Conservation (phyloP, 2,329 filamentous ascomycete species). For the Fusarium hostae region DNA sequence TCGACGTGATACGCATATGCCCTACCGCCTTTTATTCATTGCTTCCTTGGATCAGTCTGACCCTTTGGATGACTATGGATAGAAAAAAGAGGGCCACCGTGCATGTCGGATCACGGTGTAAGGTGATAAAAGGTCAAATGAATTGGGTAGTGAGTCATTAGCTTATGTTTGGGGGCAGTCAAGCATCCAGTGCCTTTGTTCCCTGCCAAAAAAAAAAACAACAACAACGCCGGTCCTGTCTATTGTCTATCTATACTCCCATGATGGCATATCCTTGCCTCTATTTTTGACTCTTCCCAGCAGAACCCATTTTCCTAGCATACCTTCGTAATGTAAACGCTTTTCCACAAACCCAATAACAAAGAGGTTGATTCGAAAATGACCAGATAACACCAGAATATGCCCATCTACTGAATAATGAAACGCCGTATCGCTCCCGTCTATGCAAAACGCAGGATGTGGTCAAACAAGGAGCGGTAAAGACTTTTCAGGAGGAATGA, state of each 20-base stretch:
- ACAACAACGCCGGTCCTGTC: conserved; percentile 42
- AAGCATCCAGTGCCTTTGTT: conserved; percentile 20
- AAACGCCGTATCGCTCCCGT: conserved; percentile 36
- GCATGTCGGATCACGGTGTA: background rate
- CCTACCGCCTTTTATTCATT: background rate
- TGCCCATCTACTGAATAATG: conserved; percentile 28
- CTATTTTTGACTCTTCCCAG: conserved; percentile 33
- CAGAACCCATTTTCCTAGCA: conserved; percentile 21
- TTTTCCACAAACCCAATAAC: conserved; percentile 3
- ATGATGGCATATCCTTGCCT: conserved; percentile 17
- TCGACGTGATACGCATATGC: background rate
- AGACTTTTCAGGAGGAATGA: conserved; percentile 53
- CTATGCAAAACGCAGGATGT: conserved; percentile 26
- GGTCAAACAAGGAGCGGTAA: conserved; percentile 17
- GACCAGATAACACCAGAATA: conserved; percentile 30
- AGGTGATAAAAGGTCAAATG: conserved; percentile 11
- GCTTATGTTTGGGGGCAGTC: conserved; percentile 13
- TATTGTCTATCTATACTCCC: conserved; percentile 37
- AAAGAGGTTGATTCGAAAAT: conserved; percentile 2
- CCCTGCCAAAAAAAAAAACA: conserved; percentile 20
- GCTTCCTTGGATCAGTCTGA: conserved; percentile 1
- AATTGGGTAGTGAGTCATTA: conserved; percentile 26
- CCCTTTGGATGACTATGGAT: conserved; percentile 13
- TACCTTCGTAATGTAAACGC: conserved; percentile 29
- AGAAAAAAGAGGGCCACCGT: conserved; percentile 2